Base-by-base conservation (phyloP, 164 flowering plant species). In the Kingdonia uniflora region DNA sequence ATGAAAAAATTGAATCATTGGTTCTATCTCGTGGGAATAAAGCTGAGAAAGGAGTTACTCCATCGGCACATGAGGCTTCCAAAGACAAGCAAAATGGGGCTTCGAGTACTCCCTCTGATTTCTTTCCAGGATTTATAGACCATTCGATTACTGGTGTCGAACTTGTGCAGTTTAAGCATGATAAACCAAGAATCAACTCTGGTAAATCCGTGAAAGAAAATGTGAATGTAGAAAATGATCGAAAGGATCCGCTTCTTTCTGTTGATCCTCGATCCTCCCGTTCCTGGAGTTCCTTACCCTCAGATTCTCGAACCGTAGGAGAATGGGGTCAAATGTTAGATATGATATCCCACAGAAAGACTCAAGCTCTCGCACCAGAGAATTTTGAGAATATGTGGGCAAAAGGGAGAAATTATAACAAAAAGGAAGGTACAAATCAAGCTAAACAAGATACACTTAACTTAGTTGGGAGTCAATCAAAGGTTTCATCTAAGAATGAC, bases 331-430 rank as follows among this genome's bases (percentile, higher is more conserved):
- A 85, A 45, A 65, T 70, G 77, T 66, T 94, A 47, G 99, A 94
- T 73, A 17, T 68, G 40, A 55, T 89, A 26, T 81, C 87, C 52
- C 86, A 62, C 21, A 78, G 87, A 69, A 94, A 87, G 67, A 80
- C 82, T 47, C 78, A 75, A 63, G 88, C 85, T 49, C 88, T 94
- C 70, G 95, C 99, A 59, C 96, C 99, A 16, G 97, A 94, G 59
- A 64, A 94, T 74, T 79, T 89, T 70, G 97, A 94, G 21, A 87
- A 85, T 70, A 82, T 89, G 94, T 94, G 99, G 99, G 56, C 99
- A 14, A 89, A 87, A 67, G 97, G 97, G 49, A 70, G 79, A 68
- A 69, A 87, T 66, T 94, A 83, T 71, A 82, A 48, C 64, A 80
- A 59, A 58, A 81, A 79, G 54, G 87, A 78, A 43, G 69, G 65